These are phyloP conservation scores for Bullera alba DNA, from an alignment of 768 basidiomycete species.

Conservation along the genomic window DNA sequence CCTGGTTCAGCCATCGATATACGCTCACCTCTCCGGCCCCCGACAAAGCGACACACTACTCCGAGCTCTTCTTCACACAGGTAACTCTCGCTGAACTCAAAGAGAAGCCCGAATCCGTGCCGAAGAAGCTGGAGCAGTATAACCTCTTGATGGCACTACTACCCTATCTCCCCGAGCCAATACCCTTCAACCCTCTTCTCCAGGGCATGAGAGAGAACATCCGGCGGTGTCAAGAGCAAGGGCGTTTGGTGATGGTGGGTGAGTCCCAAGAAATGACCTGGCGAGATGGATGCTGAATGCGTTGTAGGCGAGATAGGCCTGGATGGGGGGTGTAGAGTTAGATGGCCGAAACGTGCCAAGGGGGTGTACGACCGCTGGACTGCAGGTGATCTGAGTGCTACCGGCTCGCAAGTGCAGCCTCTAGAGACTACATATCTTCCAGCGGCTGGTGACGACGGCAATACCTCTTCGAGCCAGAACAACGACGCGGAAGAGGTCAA, in stretches of 20 bases:
- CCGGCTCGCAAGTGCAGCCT: no score
- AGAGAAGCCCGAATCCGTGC: constrained; percentile 10
- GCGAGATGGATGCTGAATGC: no score
- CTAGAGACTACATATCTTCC: no score
- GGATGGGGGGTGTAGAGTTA: constrained; percentile 55
- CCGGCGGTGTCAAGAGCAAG: constrained; percentile 50
- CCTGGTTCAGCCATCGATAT: constrained; percentile 84
- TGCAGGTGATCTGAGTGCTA: background rate
- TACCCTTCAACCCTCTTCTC: constrained; percentile 57
- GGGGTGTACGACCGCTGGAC: constrained; percentile 16
- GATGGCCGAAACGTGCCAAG: constrained; percentile 29
- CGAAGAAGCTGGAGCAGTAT: constrained; percentile 38
- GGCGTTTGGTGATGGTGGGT: constrained; percentile 65
- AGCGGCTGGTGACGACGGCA: no score
- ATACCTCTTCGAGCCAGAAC: constrained; percentile 46
- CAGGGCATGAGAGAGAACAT: constrained; percentile 59
- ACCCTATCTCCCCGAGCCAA: constrained; percentile 64
- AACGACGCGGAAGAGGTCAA: constrained; percentile 64
- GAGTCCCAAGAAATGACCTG: no score
- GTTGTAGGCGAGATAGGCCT: constrained; percentile 95
- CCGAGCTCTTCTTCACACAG: constrained; percentile 61
- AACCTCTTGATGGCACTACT: constrained; percentile 57
- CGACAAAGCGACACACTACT: constrained; percentile 70
- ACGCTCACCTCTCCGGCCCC: constrained; percentile 47
- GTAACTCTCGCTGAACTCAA: no score